Percentiles rank a stretch among this genome's conserved stretches.
phyloP scores from a whole-genome alignment of 257 asterid genomes.

The Solanum lycopersicoides region DNA sequence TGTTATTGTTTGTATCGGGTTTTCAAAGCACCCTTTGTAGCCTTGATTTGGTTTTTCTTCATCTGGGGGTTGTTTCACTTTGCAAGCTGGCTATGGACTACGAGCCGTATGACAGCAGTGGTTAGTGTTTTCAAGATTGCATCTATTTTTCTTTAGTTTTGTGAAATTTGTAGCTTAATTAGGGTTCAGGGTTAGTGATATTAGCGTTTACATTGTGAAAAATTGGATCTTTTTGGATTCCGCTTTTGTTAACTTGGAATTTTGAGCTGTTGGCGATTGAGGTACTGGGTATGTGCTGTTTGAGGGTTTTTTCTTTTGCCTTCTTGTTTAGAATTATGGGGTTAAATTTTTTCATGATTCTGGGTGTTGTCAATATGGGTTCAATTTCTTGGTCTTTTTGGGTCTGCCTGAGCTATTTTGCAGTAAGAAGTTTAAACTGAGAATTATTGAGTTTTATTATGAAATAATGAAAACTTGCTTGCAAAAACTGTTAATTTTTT shows the following conservation, averaged over 20 bases:
- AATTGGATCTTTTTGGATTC: not conserved
- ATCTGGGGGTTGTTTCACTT: not conserved
- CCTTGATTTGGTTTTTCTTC: not conserved
- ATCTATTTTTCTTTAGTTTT: not conserved
- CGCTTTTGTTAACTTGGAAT: not conserved
- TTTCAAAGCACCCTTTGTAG: not conserved
- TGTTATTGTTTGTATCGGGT: not conserved
- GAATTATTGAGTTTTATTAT: not conserved
- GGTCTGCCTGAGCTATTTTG: not conserved
- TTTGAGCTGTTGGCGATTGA: not conserved
- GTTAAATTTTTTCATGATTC: not conserved
- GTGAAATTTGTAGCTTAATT: not conserved
- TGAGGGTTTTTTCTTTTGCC: not conserved
- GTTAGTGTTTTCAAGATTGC: constrained; percentile 4
- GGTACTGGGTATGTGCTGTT: not conserved
- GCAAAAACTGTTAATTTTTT: not conserved
- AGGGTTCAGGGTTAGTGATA: not conserved
- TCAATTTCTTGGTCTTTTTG: not conserved
- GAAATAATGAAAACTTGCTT: not conserved
- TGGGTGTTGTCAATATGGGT: not conserved
- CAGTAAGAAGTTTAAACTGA: not conserved
- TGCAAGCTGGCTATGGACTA: constrained; percentile 54
- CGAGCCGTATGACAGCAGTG: constrained; percentile 30
- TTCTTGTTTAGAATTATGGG: not conserved
- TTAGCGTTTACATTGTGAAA: not conserved